Conservation (phyloP, 1,139 yeast species). For the Pneumocystis carinii region DNA sequence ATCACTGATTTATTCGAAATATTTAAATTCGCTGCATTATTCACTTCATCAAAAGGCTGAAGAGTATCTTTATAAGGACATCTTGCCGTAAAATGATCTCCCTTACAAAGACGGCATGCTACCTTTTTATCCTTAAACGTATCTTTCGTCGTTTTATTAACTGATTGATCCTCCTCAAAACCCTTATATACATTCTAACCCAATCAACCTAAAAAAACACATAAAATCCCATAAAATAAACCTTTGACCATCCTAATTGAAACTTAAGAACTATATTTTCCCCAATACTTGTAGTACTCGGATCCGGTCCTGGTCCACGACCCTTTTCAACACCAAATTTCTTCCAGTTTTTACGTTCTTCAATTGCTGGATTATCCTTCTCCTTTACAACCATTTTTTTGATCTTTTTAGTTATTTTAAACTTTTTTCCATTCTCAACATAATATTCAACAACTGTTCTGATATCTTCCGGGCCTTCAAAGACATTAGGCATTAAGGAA, state of each 20-base stretch:
- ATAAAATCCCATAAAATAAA: not conserved
- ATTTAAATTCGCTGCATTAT: slow-evolving; percentile 26
- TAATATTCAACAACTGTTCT: slow-evolving; percentile 73
- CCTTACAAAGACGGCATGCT: slow-evolving; percentile 84
- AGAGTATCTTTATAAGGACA: slow-evolving; percentile 93
- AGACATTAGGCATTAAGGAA: too few relatives aligned
- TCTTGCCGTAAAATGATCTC: slow-evolving; percentile 82
- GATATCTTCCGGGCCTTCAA: slow-evolving; percentile 37
- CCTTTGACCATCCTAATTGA: slow-evolving; percentile 15
- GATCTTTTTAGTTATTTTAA: slow-evolving; percentile 73
- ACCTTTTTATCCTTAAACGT: slow-evolving; percentile 49
- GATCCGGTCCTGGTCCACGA: slow-evolving; percentile 73
- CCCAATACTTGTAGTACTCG: slow-evolving; percentile 67
- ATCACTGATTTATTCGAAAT: slow-evolving; percentile 27
- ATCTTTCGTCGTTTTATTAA: slow-evolving; percentile 57
- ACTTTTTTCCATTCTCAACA: slow-evolving; percentile 59
- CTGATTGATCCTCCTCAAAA: slow-evolving; percentile 29
- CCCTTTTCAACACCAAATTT: slow-evolving; percentile 75
- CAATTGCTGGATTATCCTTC: slow-evolving; percentile 41
- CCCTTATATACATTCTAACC: slow-evolving; percentile 13
- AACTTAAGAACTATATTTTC: slow-evolving; percentile 43
- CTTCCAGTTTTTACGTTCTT: slow-evolving; percentile 31
- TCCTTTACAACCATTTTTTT: slow-evolving; percentile 65
- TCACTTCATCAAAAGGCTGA: slow-evolving; percentile 35
- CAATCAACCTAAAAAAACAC: slow-evolving; percentile 20